Evolutionary conservation across 129 eudicot species (phyloP), one percentile per base, ranked within the genome.

Genomic region (Tanacetum coccineum): DNA sequence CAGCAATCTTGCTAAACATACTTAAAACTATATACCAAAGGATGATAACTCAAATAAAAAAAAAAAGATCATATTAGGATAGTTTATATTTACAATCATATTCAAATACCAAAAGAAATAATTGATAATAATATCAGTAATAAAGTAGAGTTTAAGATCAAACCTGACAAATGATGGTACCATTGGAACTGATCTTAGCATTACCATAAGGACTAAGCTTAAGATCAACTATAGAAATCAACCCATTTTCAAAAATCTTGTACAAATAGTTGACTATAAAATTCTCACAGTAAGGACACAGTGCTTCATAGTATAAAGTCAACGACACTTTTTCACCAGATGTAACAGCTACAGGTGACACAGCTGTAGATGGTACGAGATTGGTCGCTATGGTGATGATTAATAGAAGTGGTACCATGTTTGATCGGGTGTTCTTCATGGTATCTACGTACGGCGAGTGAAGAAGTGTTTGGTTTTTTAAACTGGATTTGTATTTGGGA

Each of bases 161-260:
- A 22, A 88, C 96, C 96, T 88, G 96, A 50, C 96, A 88, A 66
- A 59, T 67, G 78, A 88, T 74, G 81, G 93, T 83, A 25, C 74
- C 71, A 55, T 88, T 72, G 42, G 81, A 14, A 1, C 59, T 4
- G 40, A 88, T 70, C 45, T 83, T 79, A 17, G 92, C 93, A 71
- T 88, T 85, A 11, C 96, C 96, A 13, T 83, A 88, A 2, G 96
- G 96, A 72, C 85, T 67, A 60, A 88, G 83, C 79, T 85, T 88
- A 8, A 88, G 83, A 72, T 83, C 69, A 42, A 81, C 81, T 49
- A 85, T 81, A 0, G 74, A 61, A 50, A 73, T 71, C 59, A 88
- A 59, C 28, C 82, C 93, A 19, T 78, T 74, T 0, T 79, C 80
- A 57, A 88, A 88, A 30, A 85, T 61, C 81, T 88, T 74, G 61